phyloP scores from a whole-genome alignment of 2,329 filamentous ascomycete genomes.

The Penicillium sp. region DNA sequence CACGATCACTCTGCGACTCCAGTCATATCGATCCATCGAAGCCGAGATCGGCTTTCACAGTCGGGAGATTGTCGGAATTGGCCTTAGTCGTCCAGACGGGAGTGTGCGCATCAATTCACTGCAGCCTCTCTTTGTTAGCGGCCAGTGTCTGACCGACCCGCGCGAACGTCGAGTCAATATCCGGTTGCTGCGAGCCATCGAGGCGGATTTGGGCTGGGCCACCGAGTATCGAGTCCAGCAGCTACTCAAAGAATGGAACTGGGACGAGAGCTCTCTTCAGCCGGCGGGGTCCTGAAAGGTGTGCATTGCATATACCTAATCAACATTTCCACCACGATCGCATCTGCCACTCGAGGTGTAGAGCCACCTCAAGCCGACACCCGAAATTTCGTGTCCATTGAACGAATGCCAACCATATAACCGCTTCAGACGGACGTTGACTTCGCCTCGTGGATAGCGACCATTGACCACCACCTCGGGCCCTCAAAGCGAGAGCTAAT shows the following conservation, averaged over 20 bases:
- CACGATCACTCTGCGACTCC: conserved; percentile 55
- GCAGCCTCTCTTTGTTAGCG: conserved; percentile 63
- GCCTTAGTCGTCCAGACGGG: conserved; percentile 57
- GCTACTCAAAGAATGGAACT: conserved; percentile 46
- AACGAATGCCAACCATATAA: background rate
- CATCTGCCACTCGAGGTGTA: background rate
- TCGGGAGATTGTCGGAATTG: conserved; percentile 63
- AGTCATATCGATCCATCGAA: conserved; percentile 60
- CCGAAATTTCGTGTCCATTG: background rate
- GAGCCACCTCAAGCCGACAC: background rate
- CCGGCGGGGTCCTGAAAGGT: conserved; percentile 8
- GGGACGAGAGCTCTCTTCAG: conserved; percentile 24
- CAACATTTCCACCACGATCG: background rate
- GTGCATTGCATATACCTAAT: background rate
- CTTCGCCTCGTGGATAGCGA: background rate
- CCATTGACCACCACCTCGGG: background rate
- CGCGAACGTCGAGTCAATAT: conserved; percentile 58
- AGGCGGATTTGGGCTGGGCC: conserved; percentile 65
- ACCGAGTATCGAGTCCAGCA: conserved; percentile 62
- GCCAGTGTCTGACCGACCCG: conserved; percentile 58
- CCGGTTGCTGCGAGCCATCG: conserved; percentile 57
- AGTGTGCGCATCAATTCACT: conserved; percentile 61
- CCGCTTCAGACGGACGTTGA: background rate
- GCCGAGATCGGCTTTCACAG: conserved; percentile 58
- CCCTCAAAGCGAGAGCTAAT: background rate